Percentiles rank a stretch among this genome's conserved stretches.
phyloP scores from a whole-genome alignment of 2,329 filamentous ascomycete species.

The Aspergillus aculeatinus region DNA sequence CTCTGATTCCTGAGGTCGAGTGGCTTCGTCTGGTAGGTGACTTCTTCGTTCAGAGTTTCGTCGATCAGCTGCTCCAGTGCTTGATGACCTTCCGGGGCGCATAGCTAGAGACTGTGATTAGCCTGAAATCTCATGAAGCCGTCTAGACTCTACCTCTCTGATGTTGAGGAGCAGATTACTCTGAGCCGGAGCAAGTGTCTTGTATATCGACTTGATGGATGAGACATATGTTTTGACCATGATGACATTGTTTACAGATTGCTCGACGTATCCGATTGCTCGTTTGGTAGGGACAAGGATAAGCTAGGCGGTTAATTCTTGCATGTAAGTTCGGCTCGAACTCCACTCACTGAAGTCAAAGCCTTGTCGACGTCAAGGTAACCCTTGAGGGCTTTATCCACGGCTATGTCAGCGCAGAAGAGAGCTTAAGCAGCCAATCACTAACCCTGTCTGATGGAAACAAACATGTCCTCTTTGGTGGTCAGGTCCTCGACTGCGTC shows the following conservation, averaged over 20 bases:
- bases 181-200: constrained; percentile 64
- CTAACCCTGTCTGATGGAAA: constrained; percentile 67
- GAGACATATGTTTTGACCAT: constrained; percentile 80
- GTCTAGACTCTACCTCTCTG: constrained; percentile 49
- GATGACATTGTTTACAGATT: constrained; percentile 81
- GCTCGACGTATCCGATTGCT: constrained; percentile 69
- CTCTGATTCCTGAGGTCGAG: constrained; percentile 87
- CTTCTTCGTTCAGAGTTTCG: constrained; percentile 74
- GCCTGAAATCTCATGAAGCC: neutral
- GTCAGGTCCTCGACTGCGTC: constrained; percentile 82
- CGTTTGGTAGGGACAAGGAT: constrained; percentile 70
- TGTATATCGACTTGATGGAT: constrained; percentile 65
- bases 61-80: constrained; percentile 65
- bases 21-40: constrained; percentile 72
- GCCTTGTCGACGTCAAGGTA: constrained; percentile 79
- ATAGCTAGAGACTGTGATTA: constrained; percentile 50
- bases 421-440: neutral
- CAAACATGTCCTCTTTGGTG: constrained; percentile 81
- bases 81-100: constrained; percentile 61
- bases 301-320: constrained; percentile 52
- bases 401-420: constrained; percentile 10
- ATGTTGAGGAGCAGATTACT: constrained; percentile 67
- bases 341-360: constrained; percentile 63
- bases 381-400: constrained; percentile 61
- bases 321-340: neutral